Conservation (phyloP, 257 asterid genomes). For the Solanum etuberosum region DNA sequence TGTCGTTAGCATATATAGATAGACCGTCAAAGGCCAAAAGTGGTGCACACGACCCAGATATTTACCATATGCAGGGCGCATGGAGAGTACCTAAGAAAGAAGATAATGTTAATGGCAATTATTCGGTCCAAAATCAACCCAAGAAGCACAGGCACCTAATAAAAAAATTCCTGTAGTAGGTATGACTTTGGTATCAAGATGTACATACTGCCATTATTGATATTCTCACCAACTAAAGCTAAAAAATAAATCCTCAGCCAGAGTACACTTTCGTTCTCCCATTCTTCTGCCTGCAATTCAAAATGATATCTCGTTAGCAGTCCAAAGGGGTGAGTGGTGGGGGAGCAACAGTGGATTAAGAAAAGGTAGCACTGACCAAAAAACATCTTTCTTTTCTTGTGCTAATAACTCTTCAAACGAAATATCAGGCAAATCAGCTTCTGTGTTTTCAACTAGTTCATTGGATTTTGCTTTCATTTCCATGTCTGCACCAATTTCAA, state of each 20-base stretch:
- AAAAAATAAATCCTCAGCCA: constrained; percentile 9
- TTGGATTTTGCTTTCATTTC: constrained; percentile 38
- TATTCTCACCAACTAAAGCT: constrained; percentile 7
- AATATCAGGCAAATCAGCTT: constrained; percentile 40
- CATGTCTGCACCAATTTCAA: constrained; percentile 50
- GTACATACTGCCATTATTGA: constrained; percentile 19
- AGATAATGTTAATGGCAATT: neutral
- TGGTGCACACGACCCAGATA: neutral
- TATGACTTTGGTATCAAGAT: constrained; percentile 17
- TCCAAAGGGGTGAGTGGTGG: neutral
- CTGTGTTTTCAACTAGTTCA: constrained; percentile 27
- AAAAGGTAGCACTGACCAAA: constrained; percentile 38
- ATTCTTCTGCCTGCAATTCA: constrained; percentile 58
- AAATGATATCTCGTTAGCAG: neutral
- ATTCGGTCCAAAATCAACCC: constrained; percentile 10
- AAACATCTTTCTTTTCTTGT: constrained; percentile 68
- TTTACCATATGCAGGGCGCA: neutral
- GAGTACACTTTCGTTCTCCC: constrained; percentile 39
- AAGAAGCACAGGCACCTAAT: constrained; percentile 22
- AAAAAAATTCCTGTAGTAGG: constrained; percentile 31
- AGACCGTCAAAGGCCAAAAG: neutral
- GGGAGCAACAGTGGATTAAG: neutral
- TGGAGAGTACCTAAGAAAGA: neutral
- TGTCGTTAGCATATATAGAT: neutral
- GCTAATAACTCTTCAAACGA: constrained; percentile 78